phyloP scores from a whole-genome alignment of 352 stramenopile species.

The Globisporangium viniferum region DNA sequence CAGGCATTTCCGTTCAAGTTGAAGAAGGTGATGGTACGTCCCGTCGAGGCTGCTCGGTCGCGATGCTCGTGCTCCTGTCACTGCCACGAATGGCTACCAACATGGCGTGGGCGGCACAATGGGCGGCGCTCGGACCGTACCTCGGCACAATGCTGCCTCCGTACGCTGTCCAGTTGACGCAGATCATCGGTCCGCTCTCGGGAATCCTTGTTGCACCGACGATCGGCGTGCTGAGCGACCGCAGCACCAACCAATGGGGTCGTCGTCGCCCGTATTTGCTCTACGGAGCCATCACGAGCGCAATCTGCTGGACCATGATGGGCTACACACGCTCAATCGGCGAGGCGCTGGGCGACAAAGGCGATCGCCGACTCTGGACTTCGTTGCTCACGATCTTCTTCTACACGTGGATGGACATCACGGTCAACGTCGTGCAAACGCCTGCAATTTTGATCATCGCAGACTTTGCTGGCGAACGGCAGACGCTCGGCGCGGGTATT shows the following conservation, averaged over 20 bases:
- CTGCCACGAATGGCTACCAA: conserved; percentile 72
- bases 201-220: conserved; percentile 68
- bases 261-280: conserved; percentile 65
- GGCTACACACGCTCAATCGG: conserved; percentile 65
- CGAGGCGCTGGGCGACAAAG: conserved; percentile 52
- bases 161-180: conserved; percentile 72
- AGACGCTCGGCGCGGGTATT: conserved; percentile 61
- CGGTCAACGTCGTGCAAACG: conserved; percentile 75
- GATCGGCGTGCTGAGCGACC: conserved; percentile 68
- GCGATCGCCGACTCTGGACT: conserved; percentile 42
- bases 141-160: conserved; percentile 61
- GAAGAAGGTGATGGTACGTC: conserved; percentile 9
- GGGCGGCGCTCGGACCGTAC: conserved; percentile 66
- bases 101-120: conserved; percentile 79
- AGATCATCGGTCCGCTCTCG: conserved; percentile 65
- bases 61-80: conserved; percentile 66
- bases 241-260: conserved; percentile 44
- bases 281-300: conserved; percentile 56
- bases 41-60: conserved; percentile 40
- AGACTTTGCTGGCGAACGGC: conserved; percentile 69
- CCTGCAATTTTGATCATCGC: conserved; percentile 68
- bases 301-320: conserved; percentile 70
- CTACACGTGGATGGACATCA: conserved; percentile 85
- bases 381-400: conserved; percentile 62
- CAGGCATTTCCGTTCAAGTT: conserved; percentile 21